These are phyloP conservation scores for Salix suchowensis DNA, from an alignment of 345 rosid species.

Conservation along the genomic window DNA sequence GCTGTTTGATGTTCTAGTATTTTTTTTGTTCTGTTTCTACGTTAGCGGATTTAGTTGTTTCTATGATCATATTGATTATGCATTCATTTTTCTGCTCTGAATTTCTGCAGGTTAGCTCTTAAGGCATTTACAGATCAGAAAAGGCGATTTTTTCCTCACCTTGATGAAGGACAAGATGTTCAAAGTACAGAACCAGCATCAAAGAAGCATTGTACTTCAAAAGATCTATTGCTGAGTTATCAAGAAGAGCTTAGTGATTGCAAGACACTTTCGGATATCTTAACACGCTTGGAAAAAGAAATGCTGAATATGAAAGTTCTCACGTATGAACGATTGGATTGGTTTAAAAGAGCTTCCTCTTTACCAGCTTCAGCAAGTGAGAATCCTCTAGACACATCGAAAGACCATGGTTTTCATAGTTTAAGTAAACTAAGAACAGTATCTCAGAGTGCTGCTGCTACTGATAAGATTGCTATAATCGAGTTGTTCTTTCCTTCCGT, in stretches of 20 bases:
- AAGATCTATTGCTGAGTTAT: conserved; percentile 21
- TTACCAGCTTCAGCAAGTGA: conserved; percentile 61
- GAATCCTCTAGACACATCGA: conserved; percentile 47
- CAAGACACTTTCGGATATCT: conserved; percentile 63
- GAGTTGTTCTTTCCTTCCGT: conserved; percentile 68
- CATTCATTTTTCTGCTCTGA: background rate
- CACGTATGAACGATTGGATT: conserved; percentile 66
- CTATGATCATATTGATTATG: background rate
- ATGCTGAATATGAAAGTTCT: conserved; percentile 55
- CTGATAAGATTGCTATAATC: conserved; percentile 62
- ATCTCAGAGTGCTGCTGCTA: conserved; percentile 31
- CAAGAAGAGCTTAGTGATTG: conserved; percentile 47
- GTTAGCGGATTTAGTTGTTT: background rate
- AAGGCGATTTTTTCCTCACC: conserved; percentile 80
- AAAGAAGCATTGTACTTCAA: conserved; percentile 47
- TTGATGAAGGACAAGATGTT: conserved; percentile 49
- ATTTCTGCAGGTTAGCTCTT: conserved; percentile 69
- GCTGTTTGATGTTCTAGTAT: no score
- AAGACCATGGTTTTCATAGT: conserved; percentile 49
- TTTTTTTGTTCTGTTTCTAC: background rate
- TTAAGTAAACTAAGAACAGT: conserved; percentile 57
- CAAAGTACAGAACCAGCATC: conserved; percentile 37
- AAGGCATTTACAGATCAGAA: conserved; percentile 95
- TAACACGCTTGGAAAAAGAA: conserved; percentile 50
- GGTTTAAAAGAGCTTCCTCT: conserved; percentile 78